Conservation (phyloP, 176 grass and related monocot genomes). For the Lolium multiflorum region DNA sequence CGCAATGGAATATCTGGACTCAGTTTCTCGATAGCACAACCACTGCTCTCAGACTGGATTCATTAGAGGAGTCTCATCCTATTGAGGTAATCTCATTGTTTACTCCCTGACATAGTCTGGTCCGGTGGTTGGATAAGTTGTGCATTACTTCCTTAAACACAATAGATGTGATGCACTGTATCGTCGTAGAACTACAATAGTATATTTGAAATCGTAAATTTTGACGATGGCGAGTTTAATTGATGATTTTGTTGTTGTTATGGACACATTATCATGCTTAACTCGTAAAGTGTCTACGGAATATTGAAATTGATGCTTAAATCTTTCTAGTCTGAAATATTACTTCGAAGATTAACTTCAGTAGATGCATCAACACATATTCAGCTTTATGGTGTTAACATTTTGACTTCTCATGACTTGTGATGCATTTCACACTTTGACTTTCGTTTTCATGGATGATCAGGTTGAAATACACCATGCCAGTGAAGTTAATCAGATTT, state of each 20-base stretch:
- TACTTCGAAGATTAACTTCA: neutral
- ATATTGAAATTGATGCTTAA: no score
- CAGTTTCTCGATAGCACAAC: conserved; percentile 13
- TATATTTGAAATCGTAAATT: conserved; percentile 19
- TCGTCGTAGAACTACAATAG: neutral
- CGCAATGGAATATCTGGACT: conserved; percentile 67
- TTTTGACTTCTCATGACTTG: neutral
- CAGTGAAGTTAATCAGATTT: conserved; percentile 49
- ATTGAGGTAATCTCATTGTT: neutral
- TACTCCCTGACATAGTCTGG: neutral
- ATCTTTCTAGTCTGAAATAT: no score
- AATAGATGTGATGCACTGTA: conserved; percentile 10
- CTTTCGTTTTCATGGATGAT: neutral
- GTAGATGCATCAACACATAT: conserved; percentile 10
- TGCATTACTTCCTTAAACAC: neutral
- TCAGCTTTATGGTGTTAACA: no score
- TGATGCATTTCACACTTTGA: neutral
- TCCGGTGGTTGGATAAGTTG: neutral
- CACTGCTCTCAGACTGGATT: neutral
- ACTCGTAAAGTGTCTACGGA: no score
- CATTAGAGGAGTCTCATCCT: neutral
- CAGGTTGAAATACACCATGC: neutral
- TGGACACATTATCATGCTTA: no score
- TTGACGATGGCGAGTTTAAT: conserved; percentile 4
- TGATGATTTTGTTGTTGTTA: neutral